Conservation (phyloP, 2,329 filamentous ascomycete genomes). For the Talaromyces sp. region DNA sequence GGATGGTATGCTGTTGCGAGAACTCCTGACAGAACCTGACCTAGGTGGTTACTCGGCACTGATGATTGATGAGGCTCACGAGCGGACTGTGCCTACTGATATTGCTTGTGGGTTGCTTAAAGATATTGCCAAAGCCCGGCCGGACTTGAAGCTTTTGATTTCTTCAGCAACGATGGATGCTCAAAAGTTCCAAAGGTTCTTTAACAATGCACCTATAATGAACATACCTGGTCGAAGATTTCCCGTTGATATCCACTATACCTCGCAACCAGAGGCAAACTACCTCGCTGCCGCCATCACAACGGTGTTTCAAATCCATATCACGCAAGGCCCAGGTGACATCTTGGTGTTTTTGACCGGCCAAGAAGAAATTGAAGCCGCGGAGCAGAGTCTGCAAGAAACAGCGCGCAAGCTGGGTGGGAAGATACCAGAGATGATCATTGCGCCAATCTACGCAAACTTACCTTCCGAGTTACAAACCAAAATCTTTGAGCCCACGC, state of each 20-base stretch:
- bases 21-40: slow-evolving; percentile 85
- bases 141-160: slow-evolving; percentile 84
- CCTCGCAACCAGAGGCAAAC: slow-evolving; percentile 84
- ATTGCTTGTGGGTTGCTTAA: slow-evolving; percentile 85
- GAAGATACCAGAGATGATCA: slow-evolving; percentile 78
- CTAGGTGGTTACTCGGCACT: slow-evolving; percentile 76
- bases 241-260: slow-evolving; percentile 89
- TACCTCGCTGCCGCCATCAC: slow-evolving; percentile 88
- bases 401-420: slow-evolving; percentile 82
- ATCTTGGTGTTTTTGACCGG: slow-evolving; percentile 94
- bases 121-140: slow-evolving; percentile 75
- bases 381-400: slow-evolving; percentile 76
- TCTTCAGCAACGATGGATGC: slow-evolving; percentile 94
- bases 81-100: slow-evolving; percentile 85
- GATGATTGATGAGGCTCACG: slow-evolving; percentile 98
- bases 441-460: slow-evolving; percentile 92
- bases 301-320: slow-evolving; percentile 92
- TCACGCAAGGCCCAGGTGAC: slow-evolving; percentile 77
- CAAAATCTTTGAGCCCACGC: slow-evolving; percentile 92
- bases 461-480: slow-evolving; percentile 84
- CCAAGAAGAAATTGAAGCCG: slow-evolving; percentile 91
- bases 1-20: slow-evolving; percentile 87
- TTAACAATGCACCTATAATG: slow-evolving; percentile 89
- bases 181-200: slow-evolving; percentile 85
- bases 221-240: slow-evolving; percentile 87